Evolutionary conservation across 1,139 yeast species (phyloP), one percentile per base, ranked within the genome.

Genomic region (Kluyveromyces sp.): DNA sequence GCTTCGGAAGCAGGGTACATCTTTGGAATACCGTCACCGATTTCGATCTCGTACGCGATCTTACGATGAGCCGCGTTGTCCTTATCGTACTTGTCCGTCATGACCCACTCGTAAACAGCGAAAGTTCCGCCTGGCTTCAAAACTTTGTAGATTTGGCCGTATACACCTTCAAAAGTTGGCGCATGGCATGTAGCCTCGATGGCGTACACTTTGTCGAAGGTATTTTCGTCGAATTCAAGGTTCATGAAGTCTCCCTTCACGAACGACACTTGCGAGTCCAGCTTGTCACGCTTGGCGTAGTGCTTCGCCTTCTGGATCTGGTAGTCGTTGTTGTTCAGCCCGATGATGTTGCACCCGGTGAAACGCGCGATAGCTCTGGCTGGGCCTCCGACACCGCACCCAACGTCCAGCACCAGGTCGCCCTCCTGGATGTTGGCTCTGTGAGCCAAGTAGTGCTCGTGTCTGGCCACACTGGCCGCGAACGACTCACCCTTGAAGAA

Each of bases 301-400:
- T 76, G 75, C 65, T 78, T 83, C 47, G 95, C 98, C 66, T 95
- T 85, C 63, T 83, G 88, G 58, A 92, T 84, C 73, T 92, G 94
- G 77, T 94, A 94, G 69, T 92, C 98, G 65, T 92, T 94, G 74
- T 92, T 92, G 74, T 92, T 92, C 60, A 92, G 76, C 41, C 98
- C 98, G 54, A 84, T 85, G 64, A 92, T 74, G 56, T 78, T 70
- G 68, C 92, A 84, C 57, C 83, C 89, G 45, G 97, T 83, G 71
- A 92, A 92, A 65, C 96, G 78, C 51, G 83, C 75, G 62, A 92
- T 92, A 70, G 92, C 96, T 68, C 96, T 83, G 31, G 96, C 97
- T 58, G 98, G 98, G 35, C 98, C 98, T 63, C 98, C 98, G 57
- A 92, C 96, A 74, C 98, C 98, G 72, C 98, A 94, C 42, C 98